Percentiles rank a stretch among this genome's conserved stretches.
phyloP scores from a whole-genome alignment of 2,329 filamentous ascomycete species.

The Hirsutella minnesotensis region DNA sequence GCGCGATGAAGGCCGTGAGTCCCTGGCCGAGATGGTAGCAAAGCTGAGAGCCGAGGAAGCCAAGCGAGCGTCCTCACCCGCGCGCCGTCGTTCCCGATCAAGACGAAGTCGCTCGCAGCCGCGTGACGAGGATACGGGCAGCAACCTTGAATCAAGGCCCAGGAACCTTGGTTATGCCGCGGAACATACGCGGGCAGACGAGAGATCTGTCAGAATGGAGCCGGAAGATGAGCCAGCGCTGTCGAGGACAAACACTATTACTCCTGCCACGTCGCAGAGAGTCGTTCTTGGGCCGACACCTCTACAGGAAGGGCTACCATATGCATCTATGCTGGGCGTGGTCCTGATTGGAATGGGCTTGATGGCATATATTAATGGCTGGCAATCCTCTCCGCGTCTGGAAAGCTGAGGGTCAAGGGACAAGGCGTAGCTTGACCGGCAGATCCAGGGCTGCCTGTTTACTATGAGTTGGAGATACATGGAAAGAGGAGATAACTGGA shows the following conservation, averaged over 20 bases:
- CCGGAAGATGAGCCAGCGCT: slow-evolving; percentile 27
- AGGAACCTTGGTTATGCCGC: no score
- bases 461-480: no score
- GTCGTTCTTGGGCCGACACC: slow-evolving; percentile 30
- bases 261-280: slow-evolving; percentile 26
- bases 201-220: slow-evolving; percentile 16
- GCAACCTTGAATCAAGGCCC: slow-evolving; percentile 6
- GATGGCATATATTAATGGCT: slow-evolving; percentile 80
- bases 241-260: slow-evolving; percentile 38
- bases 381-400: slow-evolving; percentile 39
- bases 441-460: no score
- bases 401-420: slow-evolving; percentile 18
- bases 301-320: slow-evolving; percentile 49
- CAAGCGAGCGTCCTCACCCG: slow-evolving; percentile 29
- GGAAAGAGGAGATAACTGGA: not conserved
- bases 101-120: slow-evolving; percentile 5
- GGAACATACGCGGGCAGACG: not conserved
- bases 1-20: slow-evolving; percentile 57
- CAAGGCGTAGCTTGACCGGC: not conserved
- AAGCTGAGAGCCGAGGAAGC: slow-evolving; percentile 61
- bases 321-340: slow-evolving; percentile 72
- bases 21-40: slow-evolving; percentile 77
- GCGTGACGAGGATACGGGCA: slow-evolving; percentile 9
- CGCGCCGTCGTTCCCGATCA: slow-evolving; percentile 27
- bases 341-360: slow-evolving; percentile 71